Percentiles rank a stretch among this genome's conserved stretches.
These are phyloP conservation scores for Acanthamoeba healyi DNA, from an alignment of 208 protist genomes.

Conservation along the genomic window DNA sequence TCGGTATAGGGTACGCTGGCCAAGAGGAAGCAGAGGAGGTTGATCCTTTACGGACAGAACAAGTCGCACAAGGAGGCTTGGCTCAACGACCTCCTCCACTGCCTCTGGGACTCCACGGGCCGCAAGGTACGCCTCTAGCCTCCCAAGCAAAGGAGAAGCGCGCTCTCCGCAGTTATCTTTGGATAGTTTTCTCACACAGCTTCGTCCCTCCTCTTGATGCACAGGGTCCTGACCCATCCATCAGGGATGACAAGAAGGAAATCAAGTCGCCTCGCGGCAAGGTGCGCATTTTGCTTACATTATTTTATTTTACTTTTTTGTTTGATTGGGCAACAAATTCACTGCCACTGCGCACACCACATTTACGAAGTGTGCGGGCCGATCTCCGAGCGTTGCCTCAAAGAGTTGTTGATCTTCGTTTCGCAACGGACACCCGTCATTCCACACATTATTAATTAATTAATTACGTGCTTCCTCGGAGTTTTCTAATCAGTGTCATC, in stretches of 20 bases:
- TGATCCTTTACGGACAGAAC: slow-evolving; percentile 26
- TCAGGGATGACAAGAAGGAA: background rate
- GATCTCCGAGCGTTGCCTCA: background rate
- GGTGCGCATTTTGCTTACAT: background rate
- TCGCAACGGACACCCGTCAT: background rate
- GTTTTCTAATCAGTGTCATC: too few species aligned
- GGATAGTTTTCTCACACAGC: background rate
- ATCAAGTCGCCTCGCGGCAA: background rate
- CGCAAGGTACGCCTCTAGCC: background rate
- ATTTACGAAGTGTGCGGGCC: too few species aligned
- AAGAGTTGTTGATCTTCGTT: too few species aligned
- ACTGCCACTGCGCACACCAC: too few species aligned
- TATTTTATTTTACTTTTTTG: too few species aligned
- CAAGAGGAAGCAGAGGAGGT: slow-evolving; percentile 42
- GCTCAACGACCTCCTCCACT: background rate
- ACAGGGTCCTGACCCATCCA: background rate
- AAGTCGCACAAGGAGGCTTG: background rate
- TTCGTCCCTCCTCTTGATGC: background rate
- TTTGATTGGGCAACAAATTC: too few species aligned
- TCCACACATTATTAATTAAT: background rate
- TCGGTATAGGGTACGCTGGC: too few species aligned
- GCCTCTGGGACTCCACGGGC: background rate
- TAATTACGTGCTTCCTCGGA: background rate
- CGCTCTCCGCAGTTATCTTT: background rate
- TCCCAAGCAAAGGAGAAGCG: background rate